Evolutionary conservation across 257 asterid species (phyloP), one percentile per base, ranked within the genome.

Genomic region (Catharanthus roseus): DNA sequence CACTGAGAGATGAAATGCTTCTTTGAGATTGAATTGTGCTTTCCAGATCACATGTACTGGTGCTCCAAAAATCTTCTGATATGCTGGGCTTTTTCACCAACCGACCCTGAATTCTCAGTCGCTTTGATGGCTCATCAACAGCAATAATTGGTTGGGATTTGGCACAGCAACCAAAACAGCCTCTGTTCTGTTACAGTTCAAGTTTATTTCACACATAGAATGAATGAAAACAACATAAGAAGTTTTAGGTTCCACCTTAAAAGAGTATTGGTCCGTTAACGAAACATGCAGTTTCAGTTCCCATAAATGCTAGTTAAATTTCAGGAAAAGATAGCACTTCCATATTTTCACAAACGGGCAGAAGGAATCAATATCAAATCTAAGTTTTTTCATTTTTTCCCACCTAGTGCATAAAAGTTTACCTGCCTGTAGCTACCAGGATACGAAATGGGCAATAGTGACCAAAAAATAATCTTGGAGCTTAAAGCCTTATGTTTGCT

Each of bases 171-270:
- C 96, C 96, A 84, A 93, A 83, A 86, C 90, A 91, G 86, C 97
- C 87, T 88, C 97, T 93, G 97, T 84, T 88, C 97, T 91, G 99
- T 91, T 86, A 72, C 97, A 86, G 86, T 86, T 75, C 79, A 81
- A 90, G 95, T 83, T 87, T 81, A 86, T 77, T n/a, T 76, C 77
- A 74, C 73, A 71, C 42, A 73, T 67, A 76, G 81, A 75, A 78
- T 67, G 74, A 41, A 78, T 51, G 77, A 69, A 19, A 65, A 73
- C 61, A 77, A 33, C 38, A 65, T 26, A 38, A 33, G 49, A 34
- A 29, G 71, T 29, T 68, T 42, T 67, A 34, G 54, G 61, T 44
- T 64, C 75, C 75, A 65, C 60, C 66, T 60, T 39, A 44, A 39
- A 66, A 58, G 29, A 38, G n/a, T 13, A 26, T 49, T 13, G 5